A percentile compares a stretch with the other conserved stretches of the same genome.
phyloP scores from a whole-genome alignment of 75 land plant species.

The Isoetes taiwanensis region DNA sequence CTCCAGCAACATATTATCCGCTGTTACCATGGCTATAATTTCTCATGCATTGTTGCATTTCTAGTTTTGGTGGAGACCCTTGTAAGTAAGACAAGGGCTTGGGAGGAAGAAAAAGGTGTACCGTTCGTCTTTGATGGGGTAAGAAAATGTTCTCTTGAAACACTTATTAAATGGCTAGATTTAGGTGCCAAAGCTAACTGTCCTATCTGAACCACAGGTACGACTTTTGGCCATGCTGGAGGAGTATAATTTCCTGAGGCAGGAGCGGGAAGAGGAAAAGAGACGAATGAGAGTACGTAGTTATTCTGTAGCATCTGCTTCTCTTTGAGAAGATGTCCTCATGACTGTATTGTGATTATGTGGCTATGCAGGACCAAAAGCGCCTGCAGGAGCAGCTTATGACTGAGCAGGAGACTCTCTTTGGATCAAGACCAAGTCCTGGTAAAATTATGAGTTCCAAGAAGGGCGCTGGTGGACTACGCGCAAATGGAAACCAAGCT shows the following conservation, averaged over 20 bases:
- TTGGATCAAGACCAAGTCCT: conserved; percentile 63
- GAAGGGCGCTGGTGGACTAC: conserved; percentile 34
- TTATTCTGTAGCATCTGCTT: background rate
- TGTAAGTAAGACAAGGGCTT: conserved; percentile 35
- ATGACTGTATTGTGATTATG: background rate
- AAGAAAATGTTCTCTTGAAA: background rate
- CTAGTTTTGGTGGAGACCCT: conserved; percentile 54
- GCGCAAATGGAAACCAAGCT: conserved; percentile 28
- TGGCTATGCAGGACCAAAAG: conserved; percentile 47
- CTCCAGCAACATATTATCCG: background rate
- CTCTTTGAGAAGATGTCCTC: background rate
- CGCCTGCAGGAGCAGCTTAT: conserved; percentile 47
- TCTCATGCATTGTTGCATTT: background rate
- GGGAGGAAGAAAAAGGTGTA: conserved; percentile 50
- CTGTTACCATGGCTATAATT: conserved; percentile 7
- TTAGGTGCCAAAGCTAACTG: background rate
- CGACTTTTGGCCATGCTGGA: conserved; percentile 34
- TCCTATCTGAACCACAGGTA: conserved; percentile 14
- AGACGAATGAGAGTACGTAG: conserved; percentile 38
- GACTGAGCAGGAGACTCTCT: conserved; percentile 48
- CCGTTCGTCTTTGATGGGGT: conserved; percentile 56
- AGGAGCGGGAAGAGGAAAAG: conserved; percentile 60
- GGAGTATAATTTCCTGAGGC: conserved; percentile 31
- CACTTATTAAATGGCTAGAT: background rate
- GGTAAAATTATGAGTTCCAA: conserved; percentile 32